Conservation (phyloP, 2,329 filamentous ascomycete species). For the Samsoniella hepiali region DNA sequence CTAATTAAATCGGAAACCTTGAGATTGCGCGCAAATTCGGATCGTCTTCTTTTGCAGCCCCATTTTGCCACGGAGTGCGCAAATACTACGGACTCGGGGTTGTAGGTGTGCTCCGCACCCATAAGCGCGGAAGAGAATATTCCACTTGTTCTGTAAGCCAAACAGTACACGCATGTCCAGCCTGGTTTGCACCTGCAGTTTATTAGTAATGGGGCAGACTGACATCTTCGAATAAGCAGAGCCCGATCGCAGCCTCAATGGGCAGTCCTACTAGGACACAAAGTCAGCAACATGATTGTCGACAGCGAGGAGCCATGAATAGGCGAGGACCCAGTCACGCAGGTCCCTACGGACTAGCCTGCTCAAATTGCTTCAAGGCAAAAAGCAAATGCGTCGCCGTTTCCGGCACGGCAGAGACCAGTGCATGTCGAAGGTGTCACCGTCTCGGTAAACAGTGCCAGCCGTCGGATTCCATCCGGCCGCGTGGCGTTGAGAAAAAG, state of each 20-base stretch:
- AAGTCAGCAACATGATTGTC: not conserved
- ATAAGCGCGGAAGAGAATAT: no score
- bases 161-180: not conserved
- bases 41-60: no score
- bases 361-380: constrained; percentile 4
- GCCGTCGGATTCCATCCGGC: not conserved
- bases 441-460: constrained; percentile 3
- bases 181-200: not conserved
- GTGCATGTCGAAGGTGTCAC: not conserved
- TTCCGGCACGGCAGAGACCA: not conserved
- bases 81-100: no score
- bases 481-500: not conserved
- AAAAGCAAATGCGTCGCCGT: constrained; percentile 12
- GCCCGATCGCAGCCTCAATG: not conserved
- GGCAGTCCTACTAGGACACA: not conserved
- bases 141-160: no score
- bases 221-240: not conserved
- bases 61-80: no score
- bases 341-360: constrained; percentile 11
- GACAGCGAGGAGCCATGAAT: not conserved
- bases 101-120: no score
- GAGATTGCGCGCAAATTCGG: no score
- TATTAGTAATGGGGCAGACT: not conserved
- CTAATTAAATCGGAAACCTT: no score
- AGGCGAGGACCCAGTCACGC: constrained; percentile 2